Base-by-base conservation (phyloP, 2,329 filamentous ascomycete species). In the Cercospora canescens region DNA sequence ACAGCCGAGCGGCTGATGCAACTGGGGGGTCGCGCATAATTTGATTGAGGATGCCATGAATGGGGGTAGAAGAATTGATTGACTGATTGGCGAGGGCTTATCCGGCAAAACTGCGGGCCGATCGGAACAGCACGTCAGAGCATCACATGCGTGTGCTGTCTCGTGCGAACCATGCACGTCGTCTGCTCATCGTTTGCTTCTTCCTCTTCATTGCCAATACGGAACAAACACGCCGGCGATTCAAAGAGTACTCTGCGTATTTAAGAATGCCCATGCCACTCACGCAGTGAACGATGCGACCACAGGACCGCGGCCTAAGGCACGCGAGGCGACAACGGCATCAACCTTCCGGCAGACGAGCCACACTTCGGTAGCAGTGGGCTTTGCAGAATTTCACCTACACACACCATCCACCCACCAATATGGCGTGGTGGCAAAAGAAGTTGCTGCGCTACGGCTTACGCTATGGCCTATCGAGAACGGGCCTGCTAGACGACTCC, bases 401-500 rank as follows among this genome's bases (percentile, higher is more conserved):
- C 18, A 28, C 32, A 18, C 32, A 11, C 24, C 24, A 37, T 30
- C 8, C 52, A 12, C 26, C 48, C 12, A 21, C 35, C 60, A 60
- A 54, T 41, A 70, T 70, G 70, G 63, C 63, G 50, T 89, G 86
- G 76, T 88, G 92, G 77, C 92, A 94, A 81, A 96, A 95, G 85
- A 89, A 91, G 78, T 85, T 98, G 74, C 86, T 98, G 70, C 69
- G 70, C 63, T 74, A 75, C 48, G 72, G 65, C 55, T 58, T 72
- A 28, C 90, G 92, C 72, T 97, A 95, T 82, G 92, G 90, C 58
- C 83, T 99, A 48, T 90, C 91, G 26, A 89, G 90, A 65, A 85
- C 97, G 66, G 93, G 96, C 72, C 85, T 97, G 63, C 87, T 99
- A 66, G 95, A 98, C 75, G 91, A 92, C 64, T 91, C 96, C 76